Conservation (phyloP, 495 filamentous ascomycete species). For the Polyplosphaeria fusca region DNA sequence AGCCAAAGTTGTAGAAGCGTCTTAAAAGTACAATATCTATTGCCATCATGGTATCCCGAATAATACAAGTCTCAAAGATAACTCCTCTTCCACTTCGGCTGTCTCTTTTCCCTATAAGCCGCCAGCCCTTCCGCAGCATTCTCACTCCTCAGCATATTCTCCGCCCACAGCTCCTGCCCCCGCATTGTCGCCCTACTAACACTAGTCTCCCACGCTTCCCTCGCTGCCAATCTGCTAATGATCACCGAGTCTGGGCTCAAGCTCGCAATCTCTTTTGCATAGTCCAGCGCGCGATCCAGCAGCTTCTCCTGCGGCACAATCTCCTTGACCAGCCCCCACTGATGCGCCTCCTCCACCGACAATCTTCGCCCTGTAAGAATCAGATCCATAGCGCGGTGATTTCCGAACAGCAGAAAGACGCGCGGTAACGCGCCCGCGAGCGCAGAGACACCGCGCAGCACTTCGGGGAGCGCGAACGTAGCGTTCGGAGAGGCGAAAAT, state of each 20-base stretch:
- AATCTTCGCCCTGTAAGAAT: slow-evolving; percentile 19
- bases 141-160: slow-evolving; percentile 31
- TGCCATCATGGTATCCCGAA: too few species aligned
- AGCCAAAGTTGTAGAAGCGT: too few species aligned
- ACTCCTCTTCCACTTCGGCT: slow-evolving; percentile 28
- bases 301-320: slow-evolving; percentile 25
- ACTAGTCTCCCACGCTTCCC: slow-evolving; percentile 34
- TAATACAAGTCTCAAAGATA: background rate
- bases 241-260: slow-evolving; percentile 18
- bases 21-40: too few species aligned
- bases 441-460: slow-evolving; percentile 20
- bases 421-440: slow-evolving; percentile 21
- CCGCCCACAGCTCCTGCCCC: slow-evolving; percentile 21
- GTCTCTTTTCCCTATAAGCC: slow-evolving; percentile 35
- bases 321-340: slow-evolving; percentile 23
- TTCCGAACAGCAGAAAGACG: slow-evolving; percentile 17
- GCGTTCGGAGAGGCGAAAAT: slow-evolving; percentile 24
- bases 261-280: slow-evolving; percentile 20
- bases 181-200: slow-evolving; percentile 33
- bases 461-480: slow-evolving; percentile 23
- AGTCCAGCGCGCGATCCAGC: slow-evolving; percentile 9
- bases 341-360: slow-evolving; percentile 15
- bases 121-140: slow-evolving; percentile 34
- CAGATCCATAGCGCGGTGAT: slow-evolving; percentile 24
- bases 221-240: slow-evolving; percentile 25